Base-by-base conservation (phyloP, 2,329 filamentous ascomycete genomes). In the Pseudocercospora vitis region DNA sequence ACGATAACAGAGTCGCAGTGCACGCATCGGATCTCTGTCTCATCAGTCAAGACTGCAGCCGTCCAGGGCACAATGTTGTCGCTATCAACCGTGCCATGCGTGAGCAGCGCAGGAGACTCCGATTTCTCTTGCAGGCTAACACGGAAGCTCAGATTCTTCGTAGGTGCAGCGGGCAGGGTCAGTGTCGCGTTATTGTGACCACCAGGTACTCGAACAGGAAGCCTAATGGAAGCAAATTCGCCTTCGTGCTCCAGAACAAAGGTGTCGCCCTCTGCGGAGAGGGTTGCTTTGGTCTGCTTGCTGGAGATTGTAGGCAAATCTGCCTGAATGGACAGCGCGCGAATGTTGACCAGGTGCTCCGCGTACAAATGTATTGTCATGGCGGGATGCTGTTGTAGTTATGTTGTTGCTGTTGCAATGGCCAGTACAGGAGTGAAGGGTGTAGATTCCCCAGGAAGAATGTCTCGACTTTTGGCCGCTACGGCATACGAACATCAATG, bases 261-360 rank as follows among this genome's bases (percentile, higher is more conserved):
- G 29, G 63, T 63, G 28, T 65, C 69, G 45, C 74, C 74, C 60
- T 79, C 73, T 1, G 73, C 69, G 3, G 74, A 74, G 2, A 81
- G 64, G 28, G 67, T 66, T 18, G 75, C 73, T 44, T 71, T 71
- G 6, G 76, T 80, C 24, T 71, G 67, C 26, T 70, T 63, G 50
- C 72, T 74, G 53, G 73, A 72, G 7, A 70, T 64, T 1, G 75
- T 75, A 19, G 71, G 70, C 4, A 83, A 68, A 2, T 77, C 79
- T 1, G 79, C 76, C 59, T 82, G 79, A 12, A 85, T 72, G 2
- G 80, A 81, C 35, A 84, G 71, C 55, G 83, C 81, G 35, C 80
- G 78, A 57, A 85, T 83, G 58, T 85, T 79, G 29, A 81, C 75
- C 31, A 85, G 71, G 12, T 83, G 74, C 66, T 86, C 83, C 19